phyloP scores from a whole-genome alignment of 176 grass and related monocot genomes.

The barley (Hordeum vulgare) region DNA sequence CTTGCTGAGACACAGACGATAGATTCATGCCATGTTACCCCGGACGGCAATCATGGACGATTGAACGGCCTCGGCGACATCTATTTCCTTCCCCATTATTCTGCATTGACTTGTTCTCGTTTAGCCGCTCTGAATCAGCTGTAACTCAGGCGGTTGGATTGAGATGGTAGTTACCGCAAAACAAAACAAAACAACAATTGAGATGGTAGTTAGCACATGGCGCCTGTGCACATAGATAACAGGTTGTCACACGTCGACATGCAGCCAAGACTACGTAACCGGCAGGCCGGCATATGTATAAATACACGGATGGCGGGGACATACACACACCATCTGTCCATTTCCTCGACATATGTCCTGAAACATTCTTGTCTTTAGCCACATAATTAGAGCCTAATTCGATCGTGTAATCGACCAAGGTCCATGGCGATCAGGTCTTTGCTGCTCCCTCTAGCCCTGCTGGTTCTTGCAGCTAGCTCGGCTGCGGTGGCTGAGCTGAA shows the following conservation, averaged over 20 bases:
- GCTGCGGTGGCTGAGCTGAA: slow-evolving; percentile 28
- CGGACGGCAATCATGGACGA: not conserved
- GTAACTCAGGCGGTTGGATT: not conserved
- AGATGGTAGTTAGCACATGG: no score
- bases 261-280: not conserved
- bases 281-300: not conserved
- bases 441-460: not conserved
- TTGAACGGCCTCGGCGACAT: not conserved
- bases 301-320: not conserved
- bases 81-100: not conserved
- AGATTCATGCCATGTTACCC: not conserved
- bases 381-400: not conserved
- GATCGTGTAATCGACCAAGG: not conserved
- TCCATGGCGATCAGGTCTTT: not conserved
- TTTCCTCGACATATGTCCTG: not conserved
- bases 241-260: no score
- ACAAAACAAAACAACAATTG: no score
- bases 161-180: no score
- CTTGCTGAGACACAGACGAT: not conserved
- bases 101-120: not conserved
- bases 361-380: not conserved
- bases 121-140: not conserved
- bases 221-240: no score
- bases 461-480: not conserved
- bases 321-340: not conserved